A percentile compares a stretch with the other conserved stretches of the same genome.
Conservation (phyloP, 2,329 filamentous ascomycete species). For the Trichoderma atroviride region DNA sequence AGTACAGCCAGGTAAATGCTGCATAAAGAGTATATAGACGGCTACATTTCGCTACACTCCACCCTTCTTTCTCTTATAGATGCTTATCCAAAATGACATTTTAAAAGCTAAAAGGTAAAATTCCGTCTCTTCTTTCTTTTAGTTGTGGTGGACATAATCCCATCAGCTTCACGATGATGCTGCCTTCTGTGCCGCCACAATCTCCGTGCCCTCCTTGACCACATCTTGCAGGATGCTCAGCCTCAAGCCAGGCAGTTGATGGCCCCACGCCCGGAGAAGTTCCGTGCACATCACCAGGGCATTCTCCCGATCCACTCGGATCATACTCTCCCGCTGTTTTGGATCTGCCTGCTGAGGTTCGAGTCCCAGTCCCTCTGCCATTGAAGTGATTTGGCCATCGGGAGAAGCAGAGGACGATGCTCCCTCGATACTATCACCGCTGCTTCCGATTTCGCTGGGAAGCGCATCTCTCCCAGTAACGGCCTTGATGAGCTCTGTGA, state of each 20-base stretch:
- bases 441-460: conserved; percentile 14
- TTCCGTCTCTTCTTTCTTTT: neutral
- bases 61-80: neutral
- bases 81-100: neutral
- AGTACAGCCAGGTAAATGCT: neutral
- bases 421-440: conserved; percentile 30
- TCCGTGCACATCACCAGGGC: conserved; percentile 61
- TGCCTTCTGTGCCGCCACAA: conserved; percentile 41
- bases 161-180: neutral
- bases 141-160: neutral
- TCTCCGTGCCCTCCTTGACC: conserved; percentile 53
- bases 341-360: conserved; percentile 53
- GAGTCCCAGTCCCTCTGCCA: conserved; percentile 43
- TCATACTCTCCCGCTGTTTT: conserved; percentile 48
- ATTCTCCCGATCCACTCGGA: conserved; percentile 61
- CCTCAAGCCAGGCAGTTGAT: conserved; percentile 45
- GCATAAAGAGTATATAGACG: neutral
- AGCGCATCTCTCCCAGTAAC: conserved; percentile 49
- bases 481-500: conserved; percentile 49
- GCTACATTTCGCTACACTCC: neutral
- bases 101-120: neutral
- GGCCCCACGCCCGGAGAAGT: conserved; percentile 50
- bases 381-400: conserved; percentile 29
- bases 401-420: conserved; percentile 22
- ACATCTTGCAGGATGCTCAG: conserved; percentile 51